phyloP scores from a whole-genome alignment of 1,139 yeast genomes.

The Debaryomyces fabryi region DNA sequence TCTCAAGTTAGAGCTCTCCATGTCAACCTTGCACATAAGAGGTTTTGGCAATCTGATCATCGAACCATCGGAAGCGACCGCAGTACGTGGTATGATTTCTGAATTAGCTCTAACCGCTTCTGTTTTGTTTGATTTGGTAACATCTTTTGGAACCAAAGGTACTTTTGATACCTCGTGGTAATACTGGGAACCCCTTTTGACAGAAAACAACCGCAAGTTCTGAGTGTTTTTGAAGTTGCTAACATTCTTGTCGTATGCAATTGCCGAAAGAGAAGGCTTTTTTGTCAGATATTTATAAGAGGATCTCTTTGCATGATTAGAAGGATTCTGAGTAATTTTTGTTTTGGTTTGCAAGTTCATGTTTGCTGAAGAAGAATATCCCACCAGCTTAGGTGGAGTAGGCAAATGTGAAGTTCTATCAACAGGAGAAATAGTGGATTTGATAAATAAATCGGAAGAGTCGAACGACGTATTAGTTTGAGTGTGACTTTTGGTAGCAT shows the following conservation, averaged over 20 bases:
- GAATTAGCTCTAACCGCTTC: not conserved
- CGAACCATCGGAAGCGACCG: slow-evolving; percentile 3
- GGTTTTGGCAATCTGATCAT: slow-evolving; percentile 12
- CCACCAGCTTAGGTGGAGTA: slow-evolving; percentile 21
- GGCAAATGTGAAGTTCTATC: slow-evolving; percentile 16
- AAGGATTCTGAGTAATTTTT: not conserved
- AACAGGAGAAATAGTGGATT: not conserved
- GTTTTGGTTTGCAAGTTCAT: slow-evolving; percentile 26
- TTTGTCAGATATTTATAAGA: slow-evolving; percentile 8
- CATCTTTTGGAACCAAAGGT: slow-evolving; percentile 8
- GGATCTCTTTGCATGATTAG: slow-evolving; percentile 13
- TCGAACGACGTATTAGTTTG: slow-evolving; percentile 4
- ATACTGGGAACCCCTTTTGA: slow-evolving; percentile 34
- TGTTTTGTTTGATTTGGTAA: slow-evolving; percentile 3
- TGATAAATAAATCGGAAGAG: not conserved
- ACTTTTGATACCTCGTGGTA: slow-evolving; percentile 15
- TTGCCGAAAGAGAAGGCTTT: slow-evolving; percentile 24
- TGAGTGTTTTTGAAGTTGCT: slow-evolving; percentile 14
- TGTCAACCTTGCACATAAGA: slow-evolving; percentile 4
- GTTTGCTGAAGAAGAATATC: slow-evolving; percentile 26
- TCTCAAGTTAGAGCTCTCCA: slow-evolving; percentile 7
- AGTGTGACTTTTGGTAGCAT: slow-evolving; percentile 7
- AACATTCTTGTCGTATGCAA: slow-evolving; percentile 24
- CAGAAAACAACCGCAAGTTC: slow-evolving; percentile 36
- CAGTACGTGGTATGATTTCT: slow-evolving; percentile 2